Conservation (phyloP, 2,329 filamentous ascomycete species). For the Penicillium paneum region DNA sequence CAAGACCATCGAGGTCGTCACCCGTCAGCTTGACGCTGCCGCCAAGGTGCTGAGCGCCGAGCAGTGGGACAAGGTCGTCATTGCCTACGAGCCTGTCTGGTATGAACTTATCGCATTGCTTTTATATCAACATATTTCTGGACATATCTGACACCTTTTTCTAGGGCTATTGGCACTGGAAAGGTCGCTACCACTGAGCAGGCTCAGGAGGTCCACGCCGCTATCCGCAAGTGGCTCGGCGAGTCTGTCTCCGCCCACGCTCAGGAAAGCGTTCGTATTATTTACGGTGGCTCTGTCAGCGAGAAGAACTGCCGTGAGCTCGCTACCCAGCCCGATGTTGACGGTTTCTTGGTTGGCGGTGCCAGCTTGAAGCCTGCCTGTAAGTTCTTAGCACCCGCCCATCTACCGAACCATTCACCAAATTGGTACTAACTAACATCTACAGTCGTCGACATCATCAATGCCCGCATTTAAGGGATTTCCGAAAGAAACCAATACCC, state of each 20-base stretch:
- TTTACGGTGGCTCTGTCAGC: slow-evolving; percentile 94
- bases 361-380: slow-evolving; percentile 95
- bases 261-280: slow-evolving; percentile 82
- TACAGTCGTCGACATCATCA: slow-evolving; percentile 66
- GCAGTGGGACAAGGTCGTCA: slow-evolving; percentile 91
- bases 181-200: slow-evolving; percentile 86
- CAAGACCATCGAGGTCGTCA: slow-evolving; percentile 72
- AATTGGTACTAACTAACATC: slow-evolving; percentile 7
- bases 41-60: slow-evolving; percentile 62
- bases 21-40: slow-evolving; percentile 78
- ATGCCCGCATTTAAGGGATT: slow-evolving; percentile 51
- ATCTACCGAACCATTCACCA: background rate
- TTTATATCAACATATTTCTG: slow-evolving; percentile 1
- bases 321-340: slow-evolving; percentile 88
- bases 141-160: slow-evolving; percentile 1
- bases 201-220: slow-evolving; percentile 90
- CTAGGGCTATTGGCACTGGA: slow-evolving; percentile 75
- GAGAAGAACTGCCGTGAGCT: slow-evolving; percentile 98
- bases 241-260: slow-evolving; percentile 72
- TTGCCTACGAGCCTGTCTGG: slow-evolving; percentile 99
- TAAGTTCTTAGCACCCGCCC: slow-evolving; percentile 47
- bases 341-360: slow-evolving; percentile 95
- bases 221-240: slow-evolving; percentile 81
- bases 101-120: slow-evolving; percentile 46
- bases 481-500: slow-evolving; percentile 17